These are phyloP conservation scores for Pilobolus umbonatus DNA, from an alignment of 192 early-diverging fungal species.

Conservation along the genomic window DNA sequence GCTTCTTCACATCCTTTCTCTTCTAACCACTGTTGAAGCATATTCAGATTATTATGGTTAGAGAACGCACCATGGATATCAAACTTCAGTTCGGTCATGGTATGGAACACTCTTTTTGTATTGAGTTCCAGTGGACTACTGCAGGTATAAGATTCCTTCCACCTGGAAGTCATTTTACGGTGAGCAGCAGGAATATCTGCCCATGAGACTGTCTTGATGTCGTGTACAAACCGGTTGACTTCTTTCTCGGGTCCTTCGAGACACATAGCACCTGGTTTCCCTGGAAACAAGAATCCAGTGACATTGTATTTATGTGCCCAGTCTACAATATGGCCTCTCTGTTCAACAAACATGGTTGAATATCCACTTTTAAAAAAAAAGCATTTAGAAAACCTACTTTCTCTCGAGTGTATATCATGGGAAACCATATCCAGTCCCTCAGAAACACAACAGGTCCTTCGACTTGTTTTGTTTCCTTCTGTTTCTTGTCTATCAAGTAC, in stretches of 20 bases:
- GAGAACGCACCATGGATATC: slow-evolving; percentile 17
- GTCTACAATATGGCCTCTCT: slow-evolving; percentile 22
- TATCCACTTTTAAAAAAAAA: neutral
- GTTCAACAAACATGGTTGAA: neutral
- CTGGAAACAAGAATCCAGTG: slow-evolving; percentile 19
- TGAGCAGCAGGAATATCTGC: slow-evolving; percentile 20
- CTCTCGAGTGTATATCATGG: slow-evolving; percentile 28
- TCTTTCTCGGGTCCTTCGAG: slow-evolving; percentile 26
- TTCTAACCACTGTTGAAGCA: slow-evolving; percentile 16
- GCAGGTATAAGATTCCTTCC: slow-evolving; percentile 2
- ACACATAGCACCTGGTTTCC: slow-evolving; percentile 19
- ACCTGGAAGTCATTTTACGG: slow-evolving; percentile 17
- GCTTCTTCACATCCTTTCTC: slow-evolving; percentile 14
- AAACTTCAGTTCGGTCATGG: slow-evolving; percentile 27
- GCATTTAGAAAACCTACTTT: slow-evolving; percentile 1
- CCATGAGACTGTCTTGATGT: slow-evolving; percentile 28
- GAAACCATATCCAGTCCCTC: slow-evolving; percentile 29
- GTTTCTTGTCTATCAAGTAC: neutral
- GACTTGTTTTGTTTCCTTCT: neutral
- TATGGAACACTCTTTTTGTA: neutral
- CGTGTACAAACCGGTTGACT: slow-evolving; percentile 15
- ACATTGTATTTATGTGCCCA: slow-evolving; percentile 23
- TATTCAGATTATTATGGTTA: slow-evolving; percentile 17
- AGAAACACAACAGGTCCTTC: slow-evolving; percentile 5
- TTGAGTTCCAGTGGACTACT: neutral